These are phyloP conservation scores for Yarrowia sp. DNA, from an alignment of 805 yeast species.

Conservation along the genomic window DNA sequence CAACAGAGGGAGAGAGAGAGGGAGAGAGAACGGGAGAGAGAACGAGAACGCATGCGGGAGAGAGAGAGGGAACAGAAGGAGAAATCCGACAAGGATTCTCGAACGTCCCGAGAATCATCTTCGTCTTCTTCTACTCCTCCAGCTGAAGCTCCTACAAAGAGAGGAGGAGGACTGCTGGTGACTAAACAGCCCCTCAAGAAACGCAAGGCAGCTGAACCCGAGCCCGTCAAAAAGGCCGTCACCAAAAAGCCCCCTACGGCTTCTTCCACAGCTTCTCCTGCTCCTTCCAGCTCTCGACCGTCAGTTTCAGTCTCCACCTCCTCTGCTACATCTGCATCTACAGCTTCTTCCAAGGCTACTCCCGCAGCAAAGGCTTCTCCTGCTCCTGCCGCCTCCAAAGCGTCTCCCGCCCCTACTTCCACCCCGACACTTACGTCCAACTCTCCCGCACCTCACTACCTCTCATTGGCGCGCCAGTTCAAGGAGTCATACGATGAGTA, in stretches of 20 bases:
- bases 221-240: constrained; percentile 4
- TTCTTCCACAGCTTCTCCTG: not conserved
- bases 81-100: not conserved
- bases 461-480: constrained; percentile 49
- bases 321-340: not conserved
- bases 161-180: constrained; percentile 5
- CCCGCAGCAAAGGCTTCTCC: constrained; percentile 1
- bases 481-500: constrained; percentile 51
- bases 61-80: constrained; percentile 9
- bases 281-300: not conserved
- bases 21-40: not conserved
- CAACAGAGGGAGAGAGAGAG: not conserved
- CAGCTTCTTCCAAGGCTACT: not conserved
- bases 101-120: constrained; percentile 16
- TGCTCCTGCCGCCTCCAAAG: not conserved
- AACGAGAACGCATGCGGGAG: not conserved
- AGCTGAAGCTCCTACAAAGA: not conserved
- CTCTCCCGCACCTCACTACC: constrained; percentile 27
- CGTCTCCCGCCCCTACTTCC: not conserved
- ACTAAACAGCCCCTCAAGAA: constrained; percentile 12
- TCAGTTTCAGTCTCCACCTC: not conserved
- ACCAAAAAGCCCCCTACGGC: not conserved
- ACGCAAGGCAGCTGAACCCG: constrained; percentile 11
- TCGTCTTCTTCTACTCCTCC: constrained; percentile 10
- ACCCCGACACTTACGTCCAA: not conserved